A percentile compares a stretch with the other conserved stretches of the same genome.
phyloP scores from a whole-genome alignment of 2,329 filamentous ascomycete genomes.

The Scedosporium apiospermum region DNA sequence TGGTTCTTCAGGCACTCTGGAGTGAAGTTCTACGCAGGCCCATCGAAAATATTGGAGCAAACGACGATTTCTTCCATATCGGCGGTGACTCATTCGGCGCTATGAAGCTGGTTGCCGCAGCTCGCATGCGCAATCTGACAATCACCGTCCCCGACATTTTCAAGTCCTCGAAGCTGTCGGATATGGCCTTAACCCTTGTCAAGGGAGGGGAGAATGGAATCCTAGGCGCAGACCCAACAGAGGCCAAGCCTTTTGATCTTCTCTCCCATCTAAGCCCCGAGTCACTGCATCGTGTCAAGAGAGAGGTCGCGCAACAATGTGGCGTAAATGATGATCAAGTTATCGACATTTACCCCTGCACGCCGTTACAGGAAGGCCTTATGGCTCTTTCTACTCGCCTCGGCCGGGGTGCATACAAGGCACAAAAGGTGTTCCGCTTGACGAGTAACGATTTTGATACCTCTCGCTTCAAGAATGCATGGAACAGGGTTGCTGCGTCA shows the following conservation, averaged over 20 bases:
- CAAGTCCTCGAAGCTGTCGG: constrained; percentile 22
- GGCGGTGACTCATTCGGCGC: constrained; percentile 37
- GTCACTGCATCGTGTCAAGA: not conserved
- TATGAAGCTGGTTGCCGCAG: constrained; percentile 29
- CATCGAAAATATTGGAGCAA: constrained; percentile 18
- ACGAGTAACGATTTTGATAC: too few species aligned
- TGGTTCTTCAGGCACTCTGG: constrained; percentile 6
- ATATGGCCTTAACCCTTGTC: constrained; percentile 24
- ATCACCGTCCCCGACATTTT: constrained; percentile 36
- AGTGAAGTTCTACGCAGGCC: constrained; percentile 8
- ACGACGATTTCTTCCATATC: constrained; percentile 35
- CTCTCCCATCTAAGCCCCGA: not conserved
- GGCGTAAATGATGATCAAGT: constrained; percentile 9
- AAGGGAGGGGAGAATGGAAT: not conserved
- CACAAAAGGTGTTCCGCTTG: too few species aligned
- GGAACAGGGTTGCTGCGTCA: too few species aligned
- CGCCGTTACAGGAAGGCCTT: constrained; percentile 29
- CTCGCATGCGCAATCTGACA: constrained; percentile 25
- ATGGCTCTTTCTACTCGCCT: constrained; percentile 27
- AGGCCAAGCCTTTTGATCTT: not conserved
- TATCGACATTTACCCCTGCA: constrained; percentile 29
- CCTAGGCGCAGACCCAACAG: not conserved
- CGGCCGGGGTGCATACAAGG: constrained; percentile 46
- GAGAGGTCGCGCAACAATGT: not conserved
- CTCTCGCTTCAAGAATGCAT: too few species aligned